These are phyloP conservation scores for Suhomyces bolitotheri DNA, from an alignment of 1,139 yeast genomes.

Conservation along the genomic window DNA sequence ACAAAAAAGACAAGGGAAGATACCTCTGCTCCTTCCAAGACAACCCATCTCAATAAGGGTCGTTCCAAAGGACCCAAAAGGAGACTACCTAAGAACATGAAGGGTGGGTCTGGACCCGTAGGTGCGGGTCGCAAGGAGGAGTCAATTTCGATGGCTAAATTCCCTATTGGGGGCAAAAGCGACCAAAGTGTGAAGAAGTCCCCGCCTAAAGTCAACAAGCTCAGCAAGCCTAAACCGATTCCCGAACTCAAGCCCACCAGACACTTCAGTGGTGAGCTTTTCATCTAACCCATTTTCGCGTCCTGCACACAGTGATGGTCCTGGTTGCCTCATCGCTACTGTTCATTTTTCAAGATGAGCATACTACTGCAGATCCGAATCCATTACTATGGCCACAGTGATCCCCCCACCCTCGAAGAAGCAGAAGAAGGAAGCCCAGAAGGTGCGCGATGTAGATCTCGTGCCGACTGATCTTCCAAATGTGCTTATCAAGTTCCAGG, in stretches of 20 bases:
- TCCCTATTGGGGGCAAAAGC: too few relatives aligned
- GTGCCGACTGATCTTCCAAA: constrained; percentile 82
- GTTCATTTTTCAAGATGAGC: constrained; percentile 6
- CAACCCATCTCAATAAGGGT: constrained; percentile 60
- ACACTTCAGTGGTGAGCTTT: constrained; percentile 37
- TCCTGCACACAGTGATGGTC: constrained; percentile 9
- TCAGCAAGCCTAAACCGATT: constrained; percentile 29
- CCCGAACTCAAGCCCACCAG: constrained; percentile 31
- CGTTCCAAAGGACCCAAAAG: constrained; percentile 78
- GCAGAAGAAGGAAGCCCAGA: constrained; percentile 82
- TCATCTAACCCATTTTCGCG: constrained; percentile 14
- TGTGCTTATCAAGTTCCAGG: constrained; percentile 86
- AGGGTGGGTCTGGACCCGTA: background rate
- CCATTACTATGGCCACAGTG: constrained; percentile 74
- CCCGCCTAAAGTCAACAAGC: constrained; percentile 35
- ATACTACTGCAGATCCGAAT: background rate
- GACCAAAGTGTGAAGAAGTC: constrained; percentile 13
- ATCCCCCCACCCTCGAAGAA: constrained; percentile 93
- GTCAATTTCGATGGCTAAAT: background rate
- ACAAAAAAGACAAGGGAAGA: constrained; percentile 9
- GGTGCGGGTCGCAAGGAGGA: background rate
- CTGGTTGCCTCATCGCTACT: constrained; percentile 1
- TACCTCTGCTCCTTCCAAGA: constrained; percentile 22
- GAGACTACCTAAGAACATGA: constrained; percentile 51
- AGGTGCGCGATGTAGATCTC: constrained; percentile 70